These are phyloP conservation scores for Beauveria sp. DNA, from an alignment of 2,329 filamentous ascomycete genomes.

Conservation along the genomic window DNA sequence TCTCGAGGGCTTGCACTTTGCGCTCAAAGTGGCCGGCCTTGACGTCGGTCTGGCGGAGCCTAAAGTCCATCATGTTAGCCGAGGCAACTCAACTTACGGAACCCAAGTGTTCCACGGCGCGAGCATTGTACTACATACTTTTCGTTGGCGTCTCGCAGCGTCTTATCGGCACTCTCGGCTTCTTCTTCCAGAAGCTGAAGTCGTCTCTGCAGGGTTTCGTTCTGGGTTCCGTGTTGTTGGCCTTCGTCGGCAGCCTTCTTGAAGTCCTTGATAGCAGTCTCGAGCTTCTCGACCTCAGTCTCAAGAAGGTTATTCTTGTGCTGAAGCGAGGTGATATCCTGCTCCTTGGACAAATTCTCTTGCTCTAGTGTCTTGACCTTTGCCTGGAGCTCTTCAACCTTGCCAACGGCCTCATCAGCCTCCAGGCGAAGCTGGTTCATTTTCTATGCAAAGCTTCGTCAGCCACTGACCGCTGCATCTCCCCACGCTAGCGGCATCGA, in stretches of 20 bases:
- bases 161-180: slow-evolving; percentile 93
- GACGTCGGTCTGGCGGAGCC: slow-evolving; percentile 97
- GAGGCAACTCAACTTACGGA: background rate
- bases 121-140: slow-evolving; percentile 58
- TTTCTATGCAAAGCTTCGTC: slow-evolving; percentile 51
- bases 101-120: background rate
- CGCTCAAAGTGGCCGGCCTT: slow-evolving; percentile 99
- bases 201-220: slow-evolving; percentile 85
- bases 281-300: slow-evolving; percentile 85
- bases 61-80: slow-evolving; percentile 30
- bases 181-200: slow-evolving; percentile 96
- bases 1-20: slow-evolving; percentile 95
- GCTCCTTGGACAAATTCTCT: slow-evolving; percentile 93
- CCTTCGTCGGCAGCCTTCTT: slow-evolving; percentile 83
- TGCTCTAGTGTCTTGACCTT: slow-evolving; percentile 89
- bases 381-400: slow-evolving; percentile 78
- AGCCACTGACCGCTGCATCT: slow-evolving; percentile 16
- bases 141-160: slow-evolving; percentile 92
- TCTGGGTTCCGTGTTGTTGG: slow-evolving; percentile 75
- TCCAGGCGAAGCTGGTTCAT: slow-evolving; percentile 92
- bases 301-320: slow-evolving; percentile 95
- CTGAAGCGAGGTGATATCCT: slow-evolving; percentile 91
- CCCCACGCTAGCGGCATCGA: background rate
- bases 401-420: slow-evolving; percentile 73
- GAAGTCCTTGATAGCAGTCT: slow-evolving; percentile 71